Percentiles rank a stretch among this genome's conserved stretches.
phyloP scores from a whole-genome alignment of 148 eudicot species.

The Cornus suecica region DNA sequence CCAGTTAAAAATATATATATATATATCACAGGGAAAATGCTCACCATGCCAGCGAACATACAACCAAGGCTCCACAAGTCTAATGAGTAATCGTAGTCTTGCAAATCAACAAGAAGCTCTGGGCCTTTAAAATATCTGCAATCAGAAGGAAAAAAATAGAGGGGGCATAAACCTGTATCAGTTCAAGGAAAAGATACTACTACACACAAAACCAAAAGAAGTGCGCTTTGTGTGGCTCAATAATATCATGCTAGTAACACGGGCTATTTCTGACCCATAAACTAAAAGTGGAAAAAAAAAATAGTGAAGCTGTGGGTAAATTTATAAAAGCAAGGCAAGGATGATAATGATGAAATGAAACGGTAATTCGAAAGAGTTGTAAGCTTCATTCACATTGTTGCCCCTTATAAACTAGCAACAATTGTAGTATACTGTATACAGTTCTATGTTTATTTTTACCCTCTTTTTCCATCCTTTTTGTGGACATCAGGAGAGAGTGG shows the following conservation, averaged over 20 bases:
- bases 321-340: no score
- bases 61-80: conserved; percentile 99
- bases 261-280: not conserved
- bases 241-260: not conserved
- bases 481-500: no score
- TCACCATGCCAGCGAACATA: conserved; percentile 99
- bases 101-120: conserved; percentile 97
- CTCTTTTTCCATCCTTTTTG: no score
- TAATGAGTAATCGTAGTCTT: conserved; percentile 96
- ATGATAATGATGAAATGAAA: no score
- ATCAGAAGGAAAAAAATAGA: not conserved
- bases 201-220: not conserved
- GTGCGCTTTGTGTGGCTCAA: not conserved
- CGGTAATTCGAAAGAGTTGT: no score
- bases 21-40: conserved; percentile 14
- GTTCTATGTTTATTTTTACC: no score
- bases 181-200: not conserved
- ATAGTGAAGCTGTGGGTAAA: no score
- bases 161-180: not conserved
- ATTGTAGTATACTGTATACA: no score
- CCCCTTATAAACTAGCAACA: no score
- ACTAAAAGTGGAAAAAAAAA: no score
- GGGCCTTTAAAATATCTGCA: conserved; percentile 98
- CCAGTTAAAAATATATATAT: not conserved
- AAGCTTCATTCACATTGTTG: no score